These are phyloP conservation scores for Peniophora sp. DNA, from an alignment of 1,284 basidiomycete species.

Conservation along the genomic window DNA sequence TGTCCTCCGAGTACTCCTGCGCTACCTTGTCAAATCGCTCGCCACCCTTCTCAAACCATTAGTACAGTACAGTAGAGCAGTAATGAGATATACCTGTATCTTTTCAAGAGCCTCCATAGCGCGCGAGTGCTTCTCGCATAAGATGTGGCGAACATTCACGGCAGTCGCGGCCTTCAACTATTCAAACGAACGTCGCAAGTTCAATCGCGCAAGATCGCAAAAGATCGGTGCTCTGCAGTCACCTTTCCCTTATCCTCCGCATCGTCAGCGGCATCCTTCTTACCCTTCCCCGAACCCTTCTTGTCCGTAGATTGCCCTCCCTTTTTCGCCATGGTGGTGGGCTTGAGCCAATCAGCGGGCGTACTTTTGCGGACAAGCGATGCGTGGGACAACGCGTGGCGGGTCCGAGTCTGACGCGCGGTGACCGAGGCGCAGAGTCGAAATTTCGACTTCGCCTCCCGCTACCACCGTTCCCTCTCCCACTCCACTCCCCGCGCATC, in stretches of 20 bases:
- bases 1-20: constrained; percentile 82
- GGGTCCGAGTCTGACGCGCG: too few species aligned
- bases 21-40: constrained; percentile 79
- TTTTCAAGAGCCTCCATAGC: constrained; percentile 70
- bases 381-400: background rate
- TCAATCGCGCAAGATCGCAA: background rate
- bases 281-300: constrained; percentile 34
- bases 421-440: too few species aligned
- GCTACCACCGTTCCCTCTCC: background rate
- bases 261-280: constrained; percentile 33
- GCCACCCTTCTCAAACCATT: constrained; percentile 41
- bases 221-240: constrained; percentile 8
- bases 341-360: constrained; percentile 5
- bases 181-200: too few species aligned
- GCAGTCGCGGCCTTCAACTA: constrained; percentile 65
- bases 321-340: constrained; percentile 5
- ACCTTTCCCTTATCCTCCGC: constrained; percentile 28
- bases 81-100: constrained; percentile 47
- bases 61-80: background rate
- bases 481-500: background rate
- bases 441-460: constrained; percentile 2
- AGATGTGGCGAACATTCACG: constrained; percentile 77
- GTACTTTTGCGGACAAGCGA: background rate
- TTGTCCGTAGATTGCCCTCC: background rate
- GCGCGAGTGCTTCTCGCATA: constrained; percentile 81